Evolutionary conservation across 768 basidiomycete genomes (phyloP).

Genomic region (Mycena filopes): DNA sequence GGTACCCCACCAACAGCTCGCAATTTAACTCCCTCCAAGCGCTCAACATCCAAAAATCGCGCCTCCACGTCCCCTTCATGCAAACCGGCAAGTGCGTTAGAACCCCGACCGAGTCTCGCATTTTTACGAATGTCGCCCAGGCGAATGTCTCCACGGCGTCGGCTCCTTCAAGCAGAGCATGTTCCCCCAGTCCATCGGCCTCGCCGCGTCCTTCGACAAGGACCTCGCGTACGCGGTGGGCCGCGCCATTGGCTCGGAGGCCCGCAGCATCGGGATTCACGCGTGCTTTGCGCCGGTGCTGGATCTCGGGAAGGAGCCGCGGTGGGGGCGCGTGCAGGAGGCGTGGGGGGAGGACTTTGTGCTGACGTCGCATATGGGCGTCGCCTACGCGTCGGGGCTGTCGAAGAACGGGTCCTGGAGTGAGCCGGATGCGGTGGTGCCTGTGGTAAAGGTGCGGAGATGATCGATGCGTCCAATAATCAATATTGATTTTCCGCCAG

Average conservation of each 20-base stretch:
- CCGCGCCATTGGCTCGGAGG: slow-evolving; percentile 39
- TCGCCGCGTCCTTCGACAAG: slow-evolving; percentile 37
- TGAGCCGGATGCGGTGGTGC: slow-evolving; percentile 38
- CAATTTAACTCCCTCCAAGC: slow-evolving; percentile 37
- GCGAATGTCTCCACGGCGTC: slow-evolving; percentile 41
- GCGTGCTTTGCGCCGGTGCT: slow-evolving; percentile 39
- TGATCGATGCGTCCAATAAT: no score
- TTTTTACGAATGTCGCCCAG: no score
- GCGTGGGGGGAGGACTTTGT: slow-evolving; percentile 41
- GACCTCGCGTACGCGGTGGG: slow-evolving; percentile 36
- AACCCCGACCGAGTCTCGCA: no score
- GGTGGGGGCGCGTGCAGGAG: slow-evolving; percentile 40
- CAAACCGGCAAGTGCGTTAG: no score
- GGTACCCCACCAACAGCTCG: slow-evolving; percentile 34
- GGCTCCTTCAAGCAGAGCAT: slow-evolving; percentile 40
- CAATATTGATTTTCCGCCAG: slow-evolving; percentile 9
- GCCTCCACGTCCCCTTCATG: slow-evolving; percentile 38
- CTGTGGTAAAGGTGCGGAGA: slow-evolving; percentile 37
- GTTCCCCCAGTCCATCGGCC: slow-evolving; percentile 39
- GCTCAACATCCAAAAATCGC: slow-evolving; percentile 36
- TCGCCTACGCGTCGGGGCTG: slow-evolving; percentile 36
- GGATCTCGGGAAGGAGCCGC: slow-evolving; percentile 41
- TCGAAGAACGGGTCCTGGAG: slow-evolving; percentile 39
- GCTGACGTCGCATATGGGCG: slow-evolving; percentile 40
- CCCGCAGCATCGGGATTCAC: slow-evolving; percentile 39